Base-by-base conservation (phyloP, 805 yeast species). In the Metschnikowia bowlesiae region DNA sequence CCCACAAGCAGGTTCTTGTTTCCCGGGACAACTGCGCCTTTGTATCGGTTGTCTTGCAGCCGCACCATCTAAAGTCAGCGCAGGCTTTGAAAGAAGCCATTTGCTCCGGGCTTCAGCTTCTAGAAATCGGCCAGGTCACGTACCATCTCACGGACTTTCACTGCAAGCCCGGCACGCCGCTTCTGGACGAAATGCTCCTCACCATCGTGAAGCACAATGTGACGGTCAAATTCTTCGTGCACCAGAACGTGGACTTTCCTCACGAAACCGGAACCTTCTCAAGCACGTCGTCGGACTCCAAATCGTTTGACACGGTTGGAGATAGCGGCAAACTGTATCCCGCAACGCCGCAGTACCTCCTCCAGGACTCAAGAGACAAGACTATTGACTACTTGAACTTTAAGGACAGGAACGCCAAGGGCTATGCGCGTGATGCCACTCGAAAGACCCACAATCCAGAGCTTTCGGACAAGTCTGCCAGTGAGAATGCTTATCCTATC, bases 101-200 rank as follows among this genome's bases (percentile, higher is more conserved):
- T 14, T 62, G 75, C 0, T 62, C 68, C 1, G 63, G 68, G 2
- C 58, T 83, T 14, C 70, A 62, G 11, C 50, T 74, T 18, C 62
- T 74, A 0, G 61, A 65, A 8, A 59, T 65, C 2, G 73, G 73
- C 5, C 40, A 32, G 3, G 60, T 70, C 13, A 62, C 76, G 1
- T 71, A 82, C 39, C 85, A 84, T 55, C 64, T 89, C 53, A 85
- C 96, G 0, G 96, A 89, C 47, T 81, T 83, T 62, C 81, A 82
- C 18, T 71, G 82, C 44, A 73, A 74, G 13, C 75, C 78, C 30
- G 92, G 90, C 30, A 77, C 70, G 5, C 72, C 82, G 0, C 57
- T 86, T 16, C 77, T 83, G 22, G 84, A 82, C 41, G 71, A 72
- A 2, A 58, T 76, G 1, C 50, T 84, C 2, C 69, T 69, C 2